Conservation (phyloP, 2,329 filamentous ascomycete species). For the Cordyceps tenuipes region DNA sequence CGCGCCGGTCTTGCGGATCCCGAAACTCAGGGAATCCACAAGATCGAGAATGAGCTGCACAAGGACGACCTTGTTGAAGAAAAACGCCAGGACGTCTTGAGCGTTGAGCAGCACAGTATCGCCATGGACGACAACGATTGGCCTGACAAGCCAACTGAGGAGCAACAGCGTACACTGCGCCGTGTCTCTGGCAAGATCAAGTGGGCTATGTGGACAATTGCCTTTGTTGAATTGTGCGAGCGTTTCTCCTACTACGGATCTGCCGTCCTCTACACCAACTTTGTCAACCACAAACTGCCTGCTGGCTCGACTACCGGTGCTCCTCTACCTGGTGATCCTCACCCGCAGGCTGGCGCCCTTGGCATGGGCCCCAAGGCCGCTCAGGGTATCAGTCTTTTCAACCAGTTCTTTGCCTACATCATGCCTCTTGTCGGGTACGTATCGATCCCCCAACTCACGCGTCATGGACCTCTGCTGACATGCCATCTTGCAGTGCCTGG, state of each 20-base stretch:
- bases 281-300: slow-evolving; percentile 49
- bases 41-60: slow-evolving; percentile 15
- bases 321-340: slow-evolving; percentile 20
- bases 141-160: slow-evolving; percentile 45
- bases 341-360: slow-evolving; percentile 39
- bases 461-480: slow-evolving; percentile 16
- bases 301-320: slow-evolving; percentile 46
- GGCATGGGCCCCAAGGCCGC: slow-evolving; percentile 50
- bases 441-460: slow-evolving; percentile 15
- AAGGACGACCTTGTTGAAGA: slow-evolving; percentile 22
- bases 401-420: slow-evolving; percentile 54
- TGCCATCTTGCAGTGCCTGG: slow-evolving; percentile 30
- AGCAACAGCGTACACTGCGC: slow-evolving; percentile 53
- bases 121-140: slow-evolving; percentile 24
- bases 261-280: slow-evolving; percentile 60
- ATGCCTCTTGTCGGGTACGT: slow-evolving; percentile 46
- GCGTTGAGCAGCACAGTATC: slow-evolving; percentile 17
- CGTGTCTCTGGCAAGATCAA: slow-evolving; percentile 58
- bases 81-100: slow-evolving; percentile 14
- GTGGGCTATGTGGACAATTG: slow-evolving; percentile 59
- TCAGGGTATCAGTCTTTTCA: slow-evolving; percentile 42
- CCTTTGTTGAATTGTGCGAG: slow-evolving; percentile 67
- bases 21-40: slow-evolving; percentile 27
- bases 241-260: slow-evolving; percentile 73
- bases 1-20: slow-evolving; percentile 24